Evolutionary conservation across 208 protist species (phyloP).

Genomic region (Trypanosomatidae sp.): DNA sequence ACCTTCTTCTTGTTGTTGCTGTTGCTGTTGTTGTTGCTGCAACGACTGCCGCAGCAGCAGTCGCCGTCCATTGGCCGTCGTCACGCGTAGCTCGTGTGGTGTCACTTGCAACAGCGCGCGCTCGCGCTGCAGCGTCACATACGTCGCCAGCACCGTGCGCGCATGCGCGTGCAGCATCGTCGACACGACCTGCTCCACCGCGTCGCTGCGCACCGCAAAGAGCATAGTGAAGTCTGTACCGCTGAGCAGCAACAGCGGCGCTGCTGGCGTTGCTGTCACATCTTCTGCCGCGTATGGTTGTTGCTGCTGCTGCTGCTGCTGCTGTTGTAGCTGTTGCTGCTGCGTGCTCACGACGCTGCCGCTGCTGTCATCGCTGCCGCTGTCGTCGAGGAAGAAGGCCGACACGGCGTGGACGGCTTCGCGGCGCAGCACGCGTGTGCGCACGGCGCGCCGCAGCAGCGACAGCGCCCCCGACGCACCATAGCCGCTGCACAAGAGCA

Average conservation of each 20-base stretch:
- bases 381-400: slow-evolving; percentile 41
- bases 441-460: slow-evolving; percentile 52
- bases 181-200: slow-evolving; percentile 54
- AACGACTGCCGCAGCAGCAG: slow-evolving; percentile 3
- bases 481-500: slow-evolving; percentile 42
- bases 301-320: not conserved
- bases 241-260: slow-evolving; percentile 51
- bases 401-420: slow-evolving; percentile 65
- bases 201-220: slow-evolving; percentile 48
- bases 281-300: no score
- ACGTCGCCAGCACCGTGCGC: slow-evolving; percentile 45
- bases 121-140: slow-evolving; percentile 24
- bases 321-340: slow-evolving; percentile 3
- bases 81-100: slow-evolving; percentile 40
- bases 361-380: not conserved
- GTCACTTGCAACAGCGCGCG: slow-evolving; percentile 63
- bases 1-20: no score
- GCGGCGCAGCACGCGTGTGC: slow-evolving; percentile 31
- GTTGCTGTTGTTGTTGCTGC: no score
- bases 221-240: slow-evolving; percentile 61
- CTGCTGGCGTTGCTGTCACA: not conserved
- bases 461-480: slow-evolving; percentile 30
- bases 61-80: slow-evolving; percentile 40
- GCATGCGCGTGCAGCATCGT: slow-evolving; percentile 24
- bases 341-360: not conserved